Evolutionary conservation across 176 grass and related monocot genomes (phyloP).

Genomic region (Eleusine indica): DNA sequence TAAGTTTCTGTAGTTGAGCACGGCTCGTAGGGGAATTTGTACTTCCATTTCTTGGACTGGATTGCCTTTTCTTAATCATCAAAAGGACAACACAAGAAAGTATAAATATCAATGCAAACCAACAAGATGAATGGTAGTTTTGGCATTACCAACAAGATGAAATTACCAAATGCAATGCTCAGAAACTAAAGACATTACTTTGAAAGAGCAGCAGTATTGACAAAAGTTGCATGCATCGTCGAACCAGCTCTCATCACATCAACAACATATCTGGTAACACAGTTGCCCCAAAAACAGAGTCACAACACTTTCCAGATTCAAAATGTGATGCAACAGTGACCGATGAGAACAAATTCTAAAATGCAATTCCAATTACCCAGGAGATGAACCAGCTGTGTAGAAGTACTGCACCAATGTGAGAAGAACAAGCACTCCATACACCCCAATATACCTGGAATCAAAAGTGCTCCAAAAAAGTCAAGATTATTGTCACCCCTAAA

Average conservation of each 20-base stretch:
- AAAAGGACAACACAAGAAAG: slow-evolving; percentile 68
- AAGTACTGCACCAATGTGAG: slow-evolving; percentile 73
- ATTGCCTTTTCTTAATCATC: slow-evolving; percentile 99
- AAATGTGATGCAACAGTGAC: background rate
- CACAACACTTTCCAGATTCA: slow-evolving; percentile 21
- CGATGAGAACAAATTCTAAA: slow-evolving; percentile 17
- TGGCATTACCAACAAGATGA: background rate
- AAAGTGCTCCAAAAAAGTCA: slow-evolving; percentile 20
- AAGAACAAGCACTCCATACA: slow-evolving; percentile 69
- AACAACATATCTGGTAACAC: slow-evolving; percentile 66
- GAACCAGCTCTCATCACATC: slow-evolving; percentile 73
- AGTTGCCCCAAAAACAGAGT: slow-evolving; percentile 8
- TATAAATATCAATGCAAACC: slow-evolving; percentile 46
- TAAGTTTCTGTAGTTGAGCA: slow-evolving; percentile 56
- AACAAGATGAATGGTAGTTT: slow-evolving; percentile 1
- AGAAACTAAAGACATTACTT: slow-evolving; percentile 69
- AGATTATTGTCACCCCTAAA: slow-evolving; percentile 11
- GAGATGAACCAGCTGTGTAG: slow-evolving; percentile 73
- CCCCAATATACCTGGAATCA: slow-evolving; percentile 68
- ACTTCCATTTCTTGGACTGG: slow-evolving; percentile 73
- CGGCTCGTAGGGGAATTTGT: slow-evolving; percentile 39
- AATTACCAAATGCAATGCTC: slow-evolving; percentile 17
- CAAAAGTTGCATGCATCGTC: slow-evolving; percentile 65
- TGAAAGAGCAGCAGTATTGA: slow-evolving; percentile 62
- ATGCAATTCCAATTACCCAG: slow-evolving; percentile 64